These are phyloP conservation scores for Podospora pseudoanserina DNA, from an alignment of 495 filamentous ascomycete genomes.

Conservation along the genomic window DNA sequence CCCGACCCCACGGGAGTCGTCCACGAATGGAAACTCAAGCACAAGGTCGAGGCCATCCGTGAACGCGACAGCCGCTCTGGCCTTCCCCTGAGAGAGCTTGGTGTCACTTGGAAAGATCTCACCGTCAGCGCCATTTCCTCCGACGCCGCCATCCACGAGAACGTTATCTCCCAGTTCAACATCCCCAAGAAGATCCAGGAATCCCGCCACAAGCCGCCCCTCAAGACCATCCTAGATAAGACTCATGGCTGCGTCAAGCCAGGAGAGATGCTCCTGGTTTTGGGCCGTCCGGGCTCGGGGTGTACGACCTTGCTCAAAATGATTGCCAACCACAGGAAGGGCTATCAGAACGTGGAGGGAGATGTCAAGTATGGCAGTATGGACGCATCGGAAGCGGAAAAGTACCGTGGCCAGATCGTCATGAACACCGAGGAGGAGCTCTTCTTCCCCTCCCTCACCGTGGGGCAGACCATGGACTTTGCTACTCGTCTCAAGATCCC, in stretches of 20 bases:
- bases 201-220: constrained; percentile 44
- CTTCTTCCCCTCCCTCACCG: constrained; percentile 61
- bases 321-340: constrained; percentile 66
- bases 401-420: constrained; percentile 61
- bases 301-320: constrained; percentile 81
- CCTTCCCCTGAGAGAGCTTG: constrained; percentile 50
- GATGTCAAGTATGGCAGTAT: constrained; percentile 69
- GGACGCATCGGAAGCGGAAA: constrained; percentile 42
- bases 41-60: constrained; percentile 42
- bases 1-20: background rate
- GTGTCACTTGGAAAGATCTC: constrained; percentile 58
- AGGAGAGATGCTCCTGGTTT: constrained; percentile 78
- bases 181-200: constrained; percentile 43
- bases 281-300: constrained; percentile 70
- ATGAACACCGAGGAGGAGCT: constrained; percentile 56
- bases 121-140: constrained; percentile 52
- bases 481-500: constrained; percentile 55
- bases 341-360: constrained; percentile 64
- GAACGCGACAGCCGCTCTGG: constrained; percentile 46
- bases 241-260: constrained; percentile 49
- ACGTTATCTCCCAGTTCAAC: constrained; percentile 56
- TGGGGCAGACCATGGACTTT: constrained; percentile 56
- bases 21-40: constrained; percentile 31
- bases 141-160: constrained; percentile 43
- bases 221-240: constrained; percentile 61